Conservation (phyloP, 192 early-diverging fungal genomes). For the Coemansia sp. region DNA sequence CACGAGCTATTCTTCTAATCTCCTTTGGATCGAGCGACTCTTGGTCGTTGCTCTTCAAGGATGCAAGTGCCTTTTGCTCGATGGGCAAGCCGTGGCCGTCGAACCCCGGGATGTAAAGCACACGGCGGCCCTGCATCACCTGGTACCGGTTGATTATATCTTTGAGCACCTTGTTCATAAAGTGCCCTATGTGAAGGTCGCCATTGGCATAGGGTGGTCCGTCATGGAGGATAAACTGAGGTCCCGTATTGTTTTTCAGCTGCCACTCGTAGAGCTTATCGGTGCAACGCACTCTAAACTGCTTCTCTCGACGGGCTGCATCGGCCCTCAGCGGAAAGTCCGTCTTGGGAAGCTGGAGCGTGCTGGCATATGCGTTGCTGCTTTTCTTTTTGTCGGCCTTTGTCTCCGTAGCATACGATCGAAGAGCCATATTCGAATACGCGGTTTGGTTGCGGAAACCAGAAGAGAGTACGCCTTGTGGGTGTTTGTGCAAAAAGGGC, state of each 20-base stretch:
- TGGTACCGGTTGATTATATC: constrained; percentile 74
- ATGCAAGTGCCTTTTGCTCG: constrained; percentile 70
- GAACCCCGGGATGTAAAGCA: constrained; percentile 73
- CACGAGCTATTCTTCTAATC: constrained; percentile 49
- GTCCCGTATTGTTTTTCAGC: constrained; percentile 63
- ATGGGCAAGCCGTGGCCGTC: constrained; percentile 82
- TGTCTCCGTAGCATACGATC: not conserved
- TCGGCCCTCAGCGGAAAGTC: constrained; percentile 64
- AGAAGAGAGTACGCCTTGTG: no score
- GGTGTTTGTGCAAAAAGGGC: no score
- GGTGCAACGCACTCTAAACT: constrained; percentile 60
- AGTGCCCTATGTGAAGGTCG: constrained; percentile 68
- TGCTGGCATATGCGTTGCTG: constrained; percentile 50
- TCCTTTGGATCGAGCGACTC: constrained; percentile 36
- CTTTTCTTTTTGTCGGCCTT: constrained; percentile 7
- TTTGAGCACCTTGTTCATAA: constrained; percentile 80
- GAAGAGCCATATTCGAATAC: no score
- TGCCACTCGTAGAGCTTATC: constrained; percentile 70
- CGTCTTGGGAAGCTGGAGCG: constrained; percentile 69
- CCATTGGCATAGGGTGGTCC: constrained; percentile 84
- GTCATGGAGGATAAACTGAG: constrained; percentile 73
- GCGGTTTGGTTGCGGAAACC: no score
- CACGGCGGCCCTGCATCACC: constrained; percentile 65
- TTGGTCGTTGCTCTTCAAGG: constrained; percentile 49
- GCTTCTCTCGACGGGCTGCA: constrained; percentile 56